Evolutionary conservation across 805 yeast genomes (phyloP).

Genomic region (Saturnispora dispora): DNA sequence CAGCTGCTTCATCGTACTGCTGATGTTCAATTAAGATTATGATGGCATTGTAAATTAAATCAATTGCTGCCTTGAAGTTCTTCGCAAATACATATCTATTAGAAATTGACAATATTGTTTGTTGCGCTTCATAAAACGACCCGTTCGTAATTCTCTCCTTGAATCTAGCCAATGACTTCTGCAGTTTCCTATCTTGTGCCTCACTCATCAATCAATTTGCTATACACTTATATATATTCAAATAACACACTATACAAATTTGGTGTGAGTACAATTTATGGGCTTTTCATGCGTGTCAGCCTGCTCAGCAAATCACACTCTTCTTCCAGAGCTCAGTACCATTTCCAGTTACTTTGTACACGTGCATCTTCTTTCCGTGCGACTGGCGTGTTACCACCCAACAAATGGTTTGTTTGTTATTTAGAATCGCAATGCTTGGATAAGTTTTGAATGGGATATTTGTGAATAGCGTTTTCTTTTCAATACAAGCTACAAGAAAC

Average conservation of each 20-base stretch:
- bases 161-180: constrained; percentile 56
- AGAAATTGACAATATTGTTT: constrained; percentile 81
- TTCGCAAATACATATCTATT: constrained; percentile 70
- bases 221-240: constrained; percentile 8
- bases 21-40: constrained; percentile 55
- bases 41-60: constrained; percentile 64
- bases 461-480: neutral
- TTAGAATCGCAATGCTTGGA: neutral
- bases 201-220: neutral
- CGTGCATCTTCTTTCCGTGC: neutral
- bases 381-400: neutral
- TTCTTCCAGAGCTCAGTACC: neutral
- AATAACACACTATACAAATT: neutral
- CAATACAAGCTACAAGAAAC: constrained; percentile 7
- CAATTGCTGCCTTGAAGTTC: constrained; percentile 62
- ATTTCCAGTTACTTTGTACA: neutral
- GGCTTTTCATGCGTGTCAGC: neutral
- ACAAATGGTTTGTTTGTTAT: neutral
- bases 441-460: neutral
- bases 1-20: constrained; percentile 77
- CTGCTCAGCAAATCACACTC: neutral
- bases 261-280: constrained; percentile 13
- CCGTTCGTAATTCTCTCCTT: constrained; percentile 58
- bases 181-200: constrained; percentile 33
- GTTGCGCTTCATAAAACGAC: constrained; percentile 92